Conservation (phyloP, 331 rosid species). For the Erythrophleum ivorense region DNA sequence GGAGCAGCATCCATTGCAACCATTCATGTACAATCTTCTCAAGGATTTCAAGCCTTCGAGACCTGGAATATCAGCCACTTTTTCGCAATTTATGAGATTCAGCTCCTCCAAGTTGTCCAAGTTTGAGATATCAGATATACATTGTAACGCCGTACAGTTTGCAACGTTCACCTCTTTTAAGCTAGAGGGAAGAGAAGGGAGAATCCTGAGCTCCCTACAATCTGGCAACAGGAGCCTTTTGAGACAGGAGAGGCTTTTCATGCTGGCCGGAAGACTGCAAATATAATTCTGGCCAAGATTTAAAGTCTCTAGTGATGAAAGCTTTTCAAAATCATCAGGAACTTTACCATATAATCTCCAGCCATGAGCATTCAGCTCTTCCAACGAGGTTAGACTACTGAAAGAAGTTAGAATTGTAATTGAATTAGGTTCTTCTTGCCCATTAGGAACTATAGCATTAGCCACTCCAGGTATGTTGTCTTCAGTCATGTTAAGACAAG, state of each 20-base stretch:
- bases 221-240: constrained; percentile 44
- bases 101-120: constrained; percentile 45
- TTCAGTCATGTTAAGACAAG: constrained; percentile 10
- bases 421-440: constrained; percentile 32
- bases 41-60: constrained; percentile 61
- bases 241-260: constrained; percentile 49
- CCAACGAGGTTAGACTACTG: constrained; percentile 46
- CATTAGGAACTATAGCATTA: neutral
- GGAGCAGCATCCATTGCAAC: constrained; percentile 52
- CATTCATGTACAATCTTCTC: constrained; percentile 53
- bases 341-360: constrained; percentile 56
- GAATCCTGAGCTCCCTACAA: constrained; percentile 49
- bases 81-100: constrained; percentile 56
- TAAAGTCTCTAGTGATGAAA: constrained; percentile 48
- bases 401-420: constrained; percentile 47
- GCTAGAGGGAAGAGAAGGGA: constrained; percentile 73
- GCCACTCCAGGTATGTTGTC: neutral
- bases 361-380: constrained; percentile 45
- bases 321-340: constrained; percentile 55
- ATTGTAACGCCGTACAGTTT: constrained; percentile 49
- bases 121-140: constrained; percentile 52
- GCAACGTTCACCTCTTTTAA: constrained; percentile 46
- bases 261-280: constrained; percentile 59
- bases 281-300: constrained; percentile 50
- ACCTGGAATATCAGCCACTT: constrained; percentile 60